phyloP scores from a whole-genome alignment of 495 filamentous ascomycete genomes.

The Podospora pseudocomata region DNA sequence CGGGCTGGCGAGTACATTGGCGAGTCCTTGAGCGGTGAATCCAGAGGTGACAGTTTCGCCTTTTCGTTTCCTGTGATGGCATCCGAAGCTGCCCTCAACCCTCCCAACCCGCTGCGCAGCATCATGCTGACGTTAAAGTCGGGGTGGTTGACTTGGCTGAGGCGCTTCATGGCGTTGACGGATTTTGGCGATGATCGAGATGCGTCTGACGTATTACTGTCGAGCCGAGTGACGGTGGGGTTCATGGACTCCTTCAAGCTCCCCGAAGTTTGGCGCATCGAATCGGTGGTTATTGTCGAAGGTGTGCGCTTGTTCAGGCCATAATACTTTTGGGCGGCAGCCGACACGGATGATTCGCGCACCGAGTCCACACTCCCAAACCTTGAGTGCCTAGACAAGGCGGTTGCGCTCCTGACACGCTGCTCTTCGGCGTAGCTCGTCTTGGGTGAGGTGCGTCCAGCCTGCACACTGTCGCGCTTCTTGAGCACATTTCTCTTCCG shows the following conservation, averaged over 20 bases:
- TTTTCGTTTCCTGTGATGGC: constrained; percentile 63
- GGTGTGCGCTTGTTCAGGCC: constrained; percentile 49
- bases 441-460: constrained; percentile 46
- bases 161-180: constrained; percentile 43
- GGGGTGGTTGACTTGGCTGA: constrained; percentile 50
- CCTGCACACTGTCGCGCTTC: constrained; percentile 63
- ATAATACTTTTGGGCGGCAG: constrained; percentile 62
- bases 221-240: constrained; percentile 66
- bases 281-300: constrained; percentile 48
- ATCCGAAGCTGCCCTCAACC: constrained; percentile 78
- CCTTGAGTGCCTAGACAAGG: constrained; percentile 68
- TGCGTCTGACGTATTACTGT: constrained; percentile 55
- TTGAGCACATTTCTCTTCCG: constrained; percentile 71
- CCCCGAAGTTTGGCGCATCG: constrained; percentile 44
- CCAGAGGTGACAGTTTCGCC: constrained; percentile 51
- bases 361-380: constrained; percentile 67
- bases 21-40: constrained; percentile 62
- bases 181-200: constrained; percentile 43
- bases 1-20: constrained; percentile 64
- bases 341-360: constrained; percentile 38
- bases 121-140: constrained; percentile 48
- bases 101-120: constrained; percentile 44
- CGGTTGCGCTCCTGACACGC: constrained; percentile 55
- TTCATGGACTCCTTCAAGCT: constrained; percentile 45
- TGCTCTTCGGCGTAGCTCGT: constrained; percentile 73